phyloP scores from a whole-genome alignment of 495 filamentous ascomycete genomes.

The Annulohypoxylon stygium region DNA sequence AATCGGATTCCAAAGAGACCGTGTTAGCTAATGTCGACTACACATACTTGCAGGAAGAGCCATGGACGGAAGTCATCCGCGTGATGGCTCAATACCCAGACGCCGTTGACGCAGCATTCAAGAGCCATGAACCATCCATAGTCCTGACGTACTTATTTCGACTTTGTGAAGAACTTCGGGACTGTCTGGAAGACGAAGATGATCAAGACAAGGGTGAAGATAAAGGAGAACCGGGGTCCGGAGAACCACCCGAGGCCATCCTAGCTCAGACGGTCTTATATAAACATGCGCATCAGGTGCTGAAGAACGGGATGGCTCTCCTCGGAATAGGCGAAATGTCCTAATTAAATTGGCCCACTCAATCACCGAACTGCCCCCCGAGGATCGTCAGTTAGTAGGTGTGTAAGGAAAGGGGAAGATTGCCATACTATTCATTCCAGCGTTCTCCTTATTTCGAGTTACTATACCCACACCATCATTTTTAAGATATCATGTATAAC shows the following conservation, averaged over 20 bases:
- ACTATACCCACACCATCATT: background rate
- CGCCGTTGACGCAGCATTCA: constrained; percentile 4
- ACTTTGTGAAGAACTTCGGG: constrained; percentile 3
- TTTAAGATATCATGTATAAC: background rate
- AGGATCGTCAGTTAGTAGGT: background rate
- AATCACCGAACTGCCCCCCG: background rate
- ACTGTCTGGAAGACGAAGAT: constrained; percentile 2
- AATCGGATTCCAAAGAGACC: constrained; percentile 8
- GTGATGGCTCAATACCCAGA: constrained; percentile 12
- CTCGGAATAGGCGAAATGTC: constrained; percentile 5
- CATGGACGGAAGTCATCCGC: constrained; percentile 1
- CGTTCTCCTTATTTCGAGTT: background rate
- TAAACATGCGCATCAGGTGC: background rate
- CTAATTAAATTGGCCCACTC: background rate
- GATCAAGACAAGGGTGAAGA: background rate
- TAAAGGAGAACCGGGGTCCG: background rate
- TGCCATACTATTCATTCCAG: background rate
- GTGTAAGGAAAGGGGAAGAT: background rate
- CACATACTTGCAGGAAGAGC: constrained; percentile 11
- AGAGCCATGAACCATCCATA: constrained; percentile 5
- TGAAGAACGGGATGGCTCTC: constrained; percentile 6
- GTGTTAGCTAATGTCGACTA: constrained; percentile 5
- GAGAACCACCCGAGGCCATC: constrained; percentile 13
- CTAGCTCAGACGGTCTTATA: constrained; percentile 10
- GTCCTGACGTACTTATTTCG: constrained; percentile 4